phyloP scores from a whole-genome alignment of 2,329 filamentous ascomycete species.

The Fusarium neocosmosporiellum region DNA sequence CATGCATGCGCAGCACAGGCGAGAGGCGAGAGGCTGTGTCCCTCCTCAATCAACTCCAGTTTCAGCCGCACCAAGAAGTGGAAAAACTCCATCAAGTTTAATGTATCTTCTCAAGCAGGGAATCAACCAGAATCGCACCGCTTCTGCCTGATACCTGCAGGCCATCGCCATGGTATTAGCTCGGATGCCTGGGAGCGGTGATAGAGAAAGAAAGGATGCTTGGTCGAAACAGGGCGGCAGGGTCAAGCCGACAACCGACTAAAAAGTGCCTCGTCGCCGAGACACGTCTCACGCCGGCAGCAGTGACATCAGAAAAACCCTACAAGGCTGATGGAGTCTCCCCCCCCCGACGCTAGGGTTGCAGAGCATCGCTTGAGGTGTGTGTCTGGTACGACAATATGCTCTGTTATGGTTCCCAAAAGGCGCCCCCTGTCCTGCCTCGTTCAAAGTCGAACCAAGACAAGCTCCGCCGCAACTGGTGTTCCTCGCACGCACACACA shows the following conservation, averaged over 20 bases:
- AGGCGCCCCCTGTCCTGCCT: constrained; percentile 17
- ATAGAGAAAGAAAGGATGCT: constrained; percentile 8
- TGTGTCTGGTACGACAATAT: background rate
- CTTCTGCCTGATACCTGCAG: constrained; percentile 20
- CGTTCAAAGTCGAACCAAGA: constrained; percentile 20
- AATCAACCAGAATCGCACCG: background rate
- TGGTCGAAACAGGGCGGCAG: background rate
- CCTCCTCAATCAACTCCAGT: constrained; percentile 22
- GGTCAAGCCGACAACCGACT: constrained; percentile 12
- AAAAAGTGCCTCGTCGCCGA: constrained; percentile 31
- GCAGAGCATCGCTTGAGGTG: background rate
- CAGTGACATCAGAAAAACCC: constrained; percentile 39
- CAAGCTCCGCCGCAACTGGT: constrained; percentile 25
- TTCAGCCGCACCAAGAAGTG: constrained; percentile 43
- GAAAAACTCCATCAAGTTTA: constrained; percentile 34
- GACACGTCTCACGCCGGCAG: constrained; percentile 33
- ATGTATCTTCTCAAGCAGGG: background rate
- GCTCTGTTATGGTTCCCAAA: constrained; percentile 1
- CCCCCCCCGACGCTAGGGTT: background rate
- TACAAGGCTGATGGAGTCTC: constrained; percentile 40
- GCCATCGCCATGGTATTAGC: constrained; percentile 6
- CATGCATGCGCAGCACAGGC: constrained; percentile 20
- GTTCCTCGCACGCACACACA: constrained; percentile 7
- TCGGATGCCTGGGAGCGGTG: constrained; percentile 14
- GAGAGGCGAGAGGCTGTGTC: constrained; percentile 31